Evolutionary conservation across 2,329 filamentous ascomycete genomes (phyloP).

Genomic region (Aspergillus pseudoterreus): DNA sequence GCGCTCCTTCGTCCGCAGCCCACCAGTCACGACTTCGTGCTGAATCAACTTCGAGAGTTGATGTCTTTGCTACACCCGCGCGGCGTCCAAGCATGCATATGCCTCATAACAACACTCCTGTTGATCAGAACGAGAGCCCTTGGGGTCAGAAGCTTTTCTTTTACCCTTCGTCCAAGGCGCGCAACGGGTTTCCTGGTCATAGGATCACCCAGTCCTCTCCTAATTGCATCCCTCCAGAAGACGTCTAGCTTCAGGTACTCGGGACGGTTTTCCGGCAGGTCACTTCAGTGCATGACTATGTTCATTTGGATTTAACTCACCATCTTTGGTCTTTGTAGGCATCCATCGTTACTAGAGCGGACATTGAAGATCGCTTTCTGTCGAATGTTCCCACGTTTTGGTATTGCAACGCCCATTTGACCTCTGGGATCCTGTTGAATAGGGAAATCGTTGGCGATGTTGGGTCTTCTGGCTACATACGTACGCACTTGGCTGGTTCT

Average conservation of each 20-base stretch:
- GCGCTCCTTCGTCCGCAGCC: slow-evolving; percentile 3
- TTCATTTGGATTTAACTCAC: no score
- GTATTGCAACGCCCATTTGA: not conserved
- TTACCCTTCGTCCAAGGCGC: slow-evolving; percentile 3
- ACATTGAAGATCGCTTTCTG: not conserved
- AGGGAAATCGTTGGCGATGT: not conserved
- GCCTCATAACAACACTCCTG: not conserved
- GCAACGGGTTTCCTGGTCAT: slow-evolving; percentile 11
- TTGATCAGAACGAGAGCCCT: slow-evolving; percentile 3
- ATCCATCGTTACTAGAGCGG: not conserved
- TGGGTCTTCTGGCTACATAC: not conserved
- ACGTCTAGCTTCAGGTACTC: not conserved
- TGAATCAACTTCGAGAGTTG: slow-evolving; percentile 5
- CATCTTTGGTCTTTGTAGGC: not conserved
- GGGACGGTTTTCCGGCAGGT: not conserved
- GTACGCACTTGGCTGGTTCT: no score
- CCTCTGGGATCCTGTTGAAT: not conserved
- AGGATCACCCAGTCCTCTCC: slow-evolving; percentile 22
- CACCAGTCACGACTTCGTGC: slow-evolving; percentile 1
- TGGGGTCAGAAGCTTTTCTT: slow-evolving; percentile 13
- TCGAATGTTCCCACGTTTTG: not conserved
- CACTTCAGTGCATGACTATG: no score
- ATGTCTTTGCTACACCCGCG: slow-evolving; percentile 6
- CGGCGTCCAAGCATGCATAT: slow-evolving; percentile 14
- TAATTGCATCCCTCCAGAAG: slow-evolving; percentile 11